phyloP scores from a whole-genome alignment of 2,329 filamentous ascomycete species.

The Nannizziopsis barbatae region DNA sequence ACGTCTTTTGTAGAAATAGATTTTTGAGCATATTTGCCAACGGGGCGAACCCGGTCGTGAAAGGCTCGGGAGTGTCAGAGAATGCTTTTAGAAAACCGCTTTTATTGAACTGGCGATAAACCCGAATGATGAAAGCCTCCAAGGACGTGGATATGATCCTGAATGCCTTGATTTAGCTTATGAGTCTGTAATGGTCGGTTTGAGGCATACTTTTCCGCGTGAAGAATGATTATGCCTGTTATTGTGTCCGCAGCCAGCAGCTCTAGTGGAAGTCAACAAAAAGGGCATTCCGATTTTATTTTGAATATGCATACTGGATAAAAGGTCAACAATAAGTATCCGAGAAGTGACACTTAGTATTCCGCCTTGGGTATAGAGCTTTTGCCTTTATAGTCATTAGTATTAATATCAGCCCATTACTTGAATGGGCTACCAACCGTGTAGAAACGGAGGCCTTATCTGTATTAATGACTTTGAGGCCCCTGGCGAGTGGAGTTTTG shows the following conservation, averaged over 20 bases:
- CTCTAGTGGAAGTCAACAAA: conserved; percentile 19
- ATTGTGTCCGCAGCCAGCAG: conserved; percentile 72
- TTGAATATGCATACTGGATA: conserved; percentile 47
- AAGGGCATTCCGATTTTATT: background rate
- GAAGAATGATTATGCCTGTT: conserved; percentile 75
- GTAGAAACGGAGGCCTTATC: conserved; percentile 79
- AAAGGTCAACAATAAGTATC: conserved; percentile 84
- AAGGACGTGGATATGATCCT: conserved; percentile 72
- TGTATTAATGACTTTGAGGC: conserved; percentile 85
- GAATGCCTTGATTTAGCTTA: conserved; percentile 11
- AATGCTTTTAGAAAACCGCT: conserved; percentile 90
- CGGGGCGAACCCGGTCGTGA: conserved; percentile 77
- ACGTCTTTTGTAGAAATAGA: conserved; percentile 76
- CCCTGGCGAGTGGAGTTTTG: conserved; percentile 66
- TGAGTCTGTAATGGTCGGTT: background rate
- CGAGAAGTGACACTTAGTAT: conserved; percentile 94
- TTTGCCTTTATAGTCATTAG: conserved; percentile 50
- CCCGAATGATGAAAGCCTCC: conserved; percentile 88
- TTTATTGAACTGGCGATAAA: conserved; percentile 93
- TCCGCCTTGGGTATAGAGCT: conserved; percentile 79
- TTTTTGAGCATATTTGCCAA: conserved; percentile 85
- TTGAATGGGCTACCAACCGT: conserved; percentile 29
- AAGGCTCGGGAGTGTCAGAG: conserved; percentile 83
- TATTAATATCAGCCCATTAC: background rate
- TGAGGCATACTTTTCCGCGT: conserved; percentile 58